Base-by-base conservation (phyloP, 31 red algal genomes). In the Porphyra umbilicalis region DNA sequence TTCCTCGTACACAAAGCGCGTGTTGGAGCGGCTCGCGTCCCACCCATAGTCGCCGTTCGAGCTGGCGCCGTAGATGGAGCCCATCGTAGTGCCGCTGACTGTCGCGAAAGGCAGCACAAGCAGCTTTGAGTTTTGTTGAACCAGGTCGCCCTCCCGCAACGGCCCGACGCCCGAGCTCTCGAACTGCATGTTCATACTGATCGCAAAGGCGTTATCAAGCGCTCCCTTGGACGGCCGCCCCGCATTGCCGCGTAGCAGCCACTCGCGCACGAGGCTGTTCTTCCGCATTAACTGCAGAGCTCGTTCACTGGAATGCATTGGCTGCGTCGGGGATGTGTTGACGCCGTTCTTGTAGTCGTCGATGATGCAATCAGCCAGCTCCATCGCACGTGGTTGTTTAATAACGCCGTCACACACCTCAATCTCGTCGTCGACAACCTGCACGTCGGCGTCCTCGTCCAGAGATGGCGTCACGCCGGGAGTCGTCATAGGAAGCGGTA, bases 41-140 rank as follows among this genome's bases (percentile, higher is more conserved):
- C 57, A 71, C 20, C 57, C 57, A n/a, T 71, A 71, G 16, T 71
- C 57, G 1, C 57, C 57, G 25, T 71, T 29, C 57, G 57, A 71
- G 57, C 57, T 82, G 25, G 81, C 81, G 71, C 81, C 81, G 36
- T 82, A 82, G 35, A 82, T 67, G 13, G 81, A 82, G 36, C 81
- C 81, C 81, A 82, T 82, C 3, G 81, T 68, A 71, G 46, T 68
- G 8, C 81, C 81, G 25, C 30, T 71, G 25, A 71, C 57, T 0
- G 57, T 71, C 30, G 57, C 57, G 8, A 71, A 71, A 4, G 57
- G 57, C 57, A 71, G 8, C 20, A 71, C 57, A 71, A 71, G 57
- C 57, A 71, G 57, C 25, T 71, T 71, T 29, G 57, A 71, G 57
- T 71, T 18, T 29, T 71, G 57, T 1, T 71, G 25, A 29, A 71